A percentile compares a stretch with the other conserved stretches of the same genome.
Conservation (phyloP, 1,284 basidiomycete genomes). For the Polyporus tsugae region DNA sequence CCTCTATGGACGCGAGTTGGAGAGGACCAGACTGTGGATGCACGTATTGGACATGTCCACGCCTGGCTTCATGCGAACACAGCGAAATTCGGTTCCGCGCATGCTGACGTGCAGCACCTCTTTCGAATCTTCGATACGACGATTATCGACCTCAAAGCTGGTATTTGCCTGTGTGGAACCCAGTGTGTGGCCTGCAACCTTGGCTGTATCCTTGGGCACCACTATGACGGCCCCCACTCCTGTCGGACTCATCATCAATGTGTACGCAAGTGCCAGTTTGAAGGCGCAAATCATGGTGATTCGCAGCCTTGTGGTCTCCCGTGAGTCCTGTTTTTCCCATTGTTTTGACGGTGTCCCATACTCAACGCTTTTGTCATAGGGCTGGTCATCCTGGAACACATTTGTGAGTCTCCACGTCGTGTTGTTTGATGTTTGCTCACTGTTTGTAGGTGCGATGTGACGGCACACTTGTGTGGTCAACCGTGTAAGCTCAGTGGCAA, state of each 20-base stretch:
- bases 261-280: conserved; percentile 51
- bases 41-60: conserved; percentile 54
- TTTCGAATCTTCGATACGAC: conserved; percentile 51
- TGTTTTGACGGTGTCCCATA: neutral
- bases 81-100: conserved; percentile 47
- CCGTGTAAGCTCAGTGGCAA: conserved; percentile 52
- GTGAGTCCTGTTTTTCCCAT: conserved; percentile 44
- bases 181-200: conserved; percentile 58
- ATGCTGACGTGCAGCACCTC: conserved; percentile 55
- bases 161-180: conserved; percentile 56
- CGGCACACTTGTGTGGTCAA: conserved; percentile 61
- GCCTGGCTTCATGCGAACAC: conserved; percentile 61
- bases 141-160: conserved; percentile 52
- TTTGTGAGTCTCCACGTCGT: conserved; percentile 49
- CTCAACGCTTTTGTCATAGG: conserved; percentile 40
- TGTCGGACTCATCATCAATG: conserved; percentile 61
- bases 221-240: conserved; percentile 55
- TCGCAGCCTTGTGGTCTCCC: conserved; percentile 50
- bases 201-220: conserved; percentile 52
- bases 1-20: conserved; percentile 52
- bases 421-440: neutral
- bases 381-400: conserved; percentile 65
- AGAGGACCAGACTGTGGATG: conserved; percentile 44
- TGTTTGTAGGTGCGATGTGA: conserved; percentile 52
- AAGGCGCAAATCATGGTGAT: conserved; percentile 44